These are phyloP conservation scores for Neopestalotiopsis rosae DNA, from an alignment of 2,329 filamentous ascomycete species.

Conservation along the genomic window DNA sequence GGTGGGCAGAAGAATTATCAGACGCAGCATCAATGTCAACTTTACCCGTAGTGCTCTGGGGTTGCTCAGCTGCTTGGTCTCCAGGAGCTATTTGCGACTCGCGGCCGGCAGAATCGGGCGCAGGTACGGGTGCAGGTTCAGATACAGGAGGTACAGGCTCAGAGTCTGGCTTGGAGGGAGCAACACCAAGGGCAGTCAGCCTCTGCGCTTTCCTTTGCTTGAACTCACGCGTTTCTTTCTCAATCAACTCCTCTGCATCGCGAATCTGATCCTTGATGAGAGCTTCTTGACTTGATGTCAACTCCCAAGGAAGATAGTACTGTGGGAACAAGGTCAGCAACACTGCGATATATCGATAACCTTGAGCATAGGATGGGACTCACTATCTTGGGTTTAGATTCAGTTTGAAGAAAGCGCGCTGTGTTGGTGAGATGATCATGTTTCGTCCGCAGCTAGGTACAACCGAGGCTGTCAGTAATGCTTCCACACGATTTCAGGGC, in stretches of 20 bases:
- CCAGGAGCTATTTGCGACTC: constrained; percentile 12
- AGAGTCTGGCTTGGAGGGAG: constrained; percentile 28
- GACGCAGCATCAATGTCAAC: constrained; percentile 27
- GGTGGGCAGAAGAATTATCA: constrained; percentile 38
- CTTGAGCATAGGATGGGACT: constrained; percentile 37
- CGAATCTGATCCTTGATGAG: constrained; percentile 73
- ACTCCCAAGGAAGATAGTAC: constrained; percentile 88
- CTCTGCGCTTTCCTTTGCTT: constrained; percentile 51
- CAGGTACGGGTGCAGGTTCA: constrained; percentile 27
- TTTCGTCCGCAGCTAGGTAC: constrained; percentile 70
- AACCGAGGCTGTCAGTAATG: constrained; percentile 27
- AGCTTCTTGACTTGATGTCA: constrained; percentile 71
- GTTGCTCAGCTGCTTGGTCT: constrained; percentile 9
- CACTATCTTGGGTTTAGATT: constrained; percentile 75
- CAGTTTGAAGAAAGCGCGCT: constrained; percentile 77
- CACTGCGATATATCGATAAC: too few relatives aligned
- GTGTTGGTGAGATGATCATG: constrained; percentile 75
- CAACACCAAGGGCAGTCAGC: constrained; percentile 43
- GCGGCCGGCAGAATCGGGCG: constrained; percentile 11
- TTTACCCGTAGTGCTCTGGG: constrained; percentile 49
- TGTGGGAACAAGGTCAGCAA: constrained; percentile 40
- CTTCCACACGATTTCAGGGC: background rate
- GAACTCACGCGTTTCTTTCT: constrained; percentile 69
- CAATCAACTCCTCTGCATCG: constrained; percentile 67
- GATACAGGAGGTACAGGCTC: constrained; percentile 38